phyloP scores from a whole-genome alignment of 495 filamentous ascomycete species.

The Jackrogersella multiformis region DNA sequence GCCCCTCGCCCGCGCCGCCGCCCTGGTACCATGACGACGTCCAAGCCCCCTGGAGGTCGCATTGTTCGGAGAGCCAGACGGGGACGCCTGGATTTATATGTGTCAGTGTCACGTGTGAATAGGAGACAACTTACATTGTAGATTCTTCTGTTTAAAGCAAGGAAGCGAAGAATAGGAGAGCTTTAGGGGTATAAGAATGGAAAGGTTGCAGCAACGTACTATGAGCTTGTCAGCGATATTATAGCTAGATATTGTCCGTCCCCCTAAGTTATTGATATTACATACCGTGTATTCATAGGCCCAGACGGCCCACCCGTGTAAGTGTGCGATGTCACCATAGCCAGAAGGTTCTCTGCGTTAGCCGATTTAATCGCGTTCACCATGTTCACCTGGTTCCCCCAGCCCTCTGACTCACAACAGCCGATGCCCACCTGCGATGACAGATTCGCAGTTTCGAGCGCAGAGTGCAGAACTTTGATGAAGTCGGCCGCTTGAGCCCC shows the following conservation, averaged over 20 bases:
- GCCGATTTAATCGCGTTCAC: constrained; percentile 48
- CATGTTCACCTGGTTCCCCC: constrained; percentile 54
- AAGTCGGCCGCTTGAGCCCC: constrained; percentile 54
- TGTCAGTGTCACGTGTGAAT: constrained; percentile 10
- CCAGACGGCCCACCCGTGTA: constrained; percentile 49
- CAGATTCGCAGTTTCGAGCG: constrained; percentile 44
- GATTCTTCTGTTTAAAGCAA: neutral
- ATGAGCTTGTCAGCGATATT: constrained; percentile 18
- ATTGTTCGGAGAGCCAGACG: constrained; percentile 55
- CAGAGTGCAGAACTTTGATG: constrained; percentile 50
- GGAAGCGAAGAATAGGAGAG: neutral
- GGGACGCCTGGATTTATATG: constrained; percentile 35
- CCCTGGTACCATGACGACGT: constrained; percentile 57
- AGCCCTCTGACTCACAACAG: constrained; percentile 54
- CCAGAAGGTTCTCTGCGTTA: constrained; percentile 45
- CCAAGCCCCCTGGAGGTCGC: constrained; percentile 58
- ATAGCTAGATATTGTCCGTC: too few species aligned
- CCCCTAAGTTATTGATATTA: too few species aligned
- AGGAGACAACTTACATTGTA: neutral
- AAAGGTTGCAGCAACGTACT: constrained; percentile 11
- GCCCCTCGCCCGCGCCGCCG: constrained; percentile 60
- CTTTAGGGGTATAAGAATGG: neutral
- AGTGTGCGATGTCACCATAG: constrained; percentile 51
- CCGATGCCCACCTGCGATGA: constrained; percentile 47
- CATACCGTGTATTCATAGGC: constrained; percentile 46